Base-by-base conservation (phyloP, 768 basidiomycete species). In the Trametes sanguinea region DNA sequence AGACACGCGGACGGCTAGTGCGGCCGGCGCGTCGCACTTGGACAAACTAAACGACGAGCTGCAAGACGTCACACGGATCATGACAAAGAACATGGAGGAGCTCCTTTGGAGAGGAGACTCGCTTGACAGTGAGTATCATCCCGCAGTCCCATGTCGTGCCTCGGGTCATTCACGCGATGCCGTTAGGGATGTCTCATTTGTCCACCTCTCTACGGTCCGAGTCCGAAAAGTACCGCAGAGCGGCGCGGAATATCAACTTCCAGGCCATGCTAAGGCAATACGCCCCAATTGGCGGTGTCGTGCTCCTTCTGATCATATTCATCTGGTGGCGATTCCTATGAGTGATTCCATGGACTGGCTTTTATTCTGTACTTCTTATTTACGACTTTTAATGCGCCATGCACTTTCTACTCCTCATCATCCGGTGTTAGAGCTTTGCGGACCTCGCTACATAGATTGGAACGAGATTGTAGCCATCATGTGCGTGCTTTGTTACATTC, bases 71-170 rank as follows among this genome's bases (percentile, higher is more conserved):
- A 98, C 97, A 51, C 82, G 94, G 66, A 98, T 99, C 76, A 98
- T 99, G 97, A 98, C 97, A 8, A 98, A 99, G 80, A 98, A 99
- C 72, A 99, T 99, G 96, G 97, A 99, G 76, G 97, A 99, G 75
- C 78, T 99, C 54, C 77, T 99, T 51, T 98, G 96, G 97, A 82
- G 97, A 73, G 97, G 97, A 30, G 97, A 99, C 74, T 96, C 94
- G 33, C 81, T 99, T 61, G 97, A 99, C 75, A 83, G 97, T 96
- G 71, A 68, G 91, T 78, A 43, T 11, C 13, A 27, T 43, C 6
- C 22, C 27, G 29, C 13, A n/a, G 4, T 10, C 52, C 62, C 14
- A 7, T 22, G n/a, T 40, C 45, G 51, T 29, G 45, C 52, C 30
- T 29, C 22, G 22, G 45, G 39, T 51, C 7, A 53, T 44, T 5